A percentile compares a stretch with the other conserved stretches of the same genome.
Conservation (phyloP, 345 rosid species). For the Aquilaria malaccensis region DNA sequence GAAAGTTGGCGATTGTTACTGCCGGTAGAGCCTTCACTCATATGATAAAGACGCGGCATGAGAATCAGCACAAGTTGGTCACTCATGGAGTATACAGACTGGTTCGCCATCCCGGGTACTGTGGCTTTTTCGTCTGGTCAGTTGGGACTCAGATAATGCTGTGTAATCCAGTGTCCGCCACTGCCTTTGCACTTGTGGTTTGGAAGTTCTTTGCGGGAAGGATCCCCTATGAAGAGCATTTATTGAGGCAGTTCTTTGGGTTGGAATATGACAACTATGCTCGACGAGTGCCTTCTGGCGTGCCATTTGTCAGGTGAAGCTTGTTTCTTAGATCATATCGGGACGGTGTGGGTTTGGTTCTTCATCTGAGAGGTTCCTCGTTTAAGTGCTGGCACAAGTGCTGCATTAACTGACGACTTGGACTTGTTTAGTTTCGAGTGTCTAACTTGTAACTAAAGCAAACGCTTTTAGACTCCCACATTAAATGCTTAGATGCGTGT, state of each 20-base stretch:
- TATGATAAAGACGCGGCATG: slow-evolving; percentile 41
- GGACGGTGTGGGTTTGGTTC: too few species aligned
- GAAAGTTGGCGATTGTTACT: slow-evolving; percentile 55
- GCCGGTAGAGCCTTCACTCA: slow-evolving; percentile 74
- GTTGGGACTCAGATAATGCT: slow-evolving; percentile 76
- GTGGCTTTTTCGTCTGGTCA: slow-evolving; percentile 63
- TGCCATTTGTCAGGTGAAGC: slow-evolving; percentile 53
- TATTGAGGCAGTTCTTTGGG: slow-evolving; percentile 63
- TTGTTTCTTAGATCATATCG: neutral
- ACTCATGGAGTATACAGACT: slow-evolving; percentile 47
- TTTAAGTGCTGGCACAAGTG: too few species aligned
- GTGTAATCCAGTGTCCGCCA: slow-evolving; percentile 53
- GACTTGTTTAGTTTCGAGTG: too few species aligned
- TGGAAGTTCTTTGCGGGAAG: slow-evolving; percentile 57
- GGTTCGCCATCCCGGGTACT: slow-evolving; percentile 68
- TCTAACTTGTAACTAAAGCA: too few species aligned
- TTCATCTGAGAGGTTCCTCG: too few species aligned
- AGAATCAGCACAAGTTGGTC: slow-evolving; percentile 52
- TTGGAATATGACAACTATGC: slow-evolving; percentile 46
- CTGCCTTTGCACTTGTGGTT: slow-evolving; percentile 49
- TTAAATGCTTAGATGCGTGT: too few species aligned
- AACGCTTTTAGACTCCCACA: too few species aligned
- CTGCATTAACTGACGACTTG: too few species aligned
- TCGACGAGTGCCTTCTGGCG: slow-evolving; percentile 45
- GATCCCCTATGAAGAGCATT: slow-evolving; percentile 61